Evolutionary conservation across 78 protist genomes (phyloP), one percentile per base, ranked within the genome.

Genomic region (Bodo saltans): DNA sequence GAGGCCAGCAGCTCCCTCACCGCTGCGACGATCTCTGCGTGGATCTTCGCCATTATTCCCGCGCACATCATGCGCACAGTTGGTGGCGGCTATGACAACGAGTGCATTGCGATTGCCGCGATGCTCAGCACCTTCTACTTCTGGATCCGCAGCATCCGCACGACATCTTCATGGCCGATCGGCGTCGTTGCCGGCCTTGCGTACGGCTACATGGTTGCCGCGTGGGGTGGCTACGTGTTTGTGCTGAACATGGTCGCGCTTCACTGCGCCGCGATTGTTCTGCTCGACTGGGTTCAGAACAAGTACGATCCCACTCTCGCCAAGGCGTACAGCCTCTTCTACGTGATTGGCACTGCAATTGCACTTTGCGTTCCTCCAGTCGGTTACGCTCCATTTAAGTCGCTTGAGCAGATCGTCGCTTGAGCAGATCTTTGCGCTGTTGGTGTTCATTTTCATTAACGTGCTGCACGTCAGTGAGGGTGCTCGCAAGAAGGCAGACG

Each of bases 191-290:
- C 94, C 29, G 90, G 93, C 39, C 79, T 92, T 25, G 91, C 94
- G 28, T 97, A 96, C 93, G 88, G 92, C 47, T 95, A 94, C 92
- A 90, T 92, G 97, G 98, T 91, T 17, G 47, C 93, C 42, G 91
- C 98, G 2, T 97, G 99, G 99, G 99, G 99, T 8, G 99, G 99
- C 41, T 98, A 99, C 81, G 93, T 96, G n/a, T 98, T 96, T 92
- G 91, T 99, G 76, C 90, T 93, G 87, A 98, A 98, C 90, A 74
- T 98, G 35, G 88, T 98, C 12, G 97, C 98, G 60, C 84, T 98
- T 27, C 92, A 97, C 87, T 97, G 83, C n/a, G 67, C 91, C 35
- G 87, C 80, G n/a, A 29, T 94, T 2, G 34, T 96, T 17, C 47
- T 97, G 35, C 68, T 92, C 32, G 96, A 95, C 74, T 47, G 75